phyloP scores from a whole-genome alignment of 306 rosid species.

The Sechiopsis laciniata region DNA sequence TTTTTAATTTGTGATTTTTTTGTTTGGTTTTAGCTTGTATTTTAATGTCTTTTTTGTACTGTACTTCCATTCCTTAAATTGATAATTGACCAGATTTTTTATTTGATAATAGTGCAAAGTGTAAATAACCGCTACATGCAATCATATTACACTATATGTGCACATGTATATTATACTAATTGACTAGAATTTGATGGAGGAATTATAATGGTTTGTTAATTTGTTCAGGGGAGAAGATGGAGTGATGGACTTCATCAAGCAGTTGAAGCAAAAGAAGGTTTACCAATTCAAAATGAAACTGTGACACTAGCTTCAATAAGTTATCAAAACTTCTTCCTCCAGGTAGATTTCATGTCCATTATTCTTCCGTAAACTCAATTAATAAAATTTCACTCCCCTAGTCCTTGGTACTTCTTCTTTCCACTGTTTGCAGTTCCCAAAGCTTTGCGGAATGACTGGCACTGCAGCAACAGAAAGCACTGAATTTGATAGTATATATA shows the following conservation, averaged over 20 bases:
- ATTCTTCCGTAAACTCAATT: constrained; percentile 1
- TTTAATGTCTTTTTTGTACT: too few species aligned
- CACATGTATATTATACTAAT: background rate
- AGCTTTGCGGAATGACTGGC: constrained; percentile 99
- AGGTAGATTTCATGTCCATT: constrained; percentile 45
- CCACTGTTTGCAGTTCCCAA: constrained; percentile 65
- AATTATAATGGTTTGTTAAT: background rate
- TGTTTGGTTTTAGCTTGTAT: too few species aligned
- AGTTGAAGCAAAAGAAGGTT: constrained; percentile 96
- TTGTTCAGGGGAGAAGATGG: constrained; percentile 85
- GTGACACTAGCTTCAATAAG: constrained; percentile 94
- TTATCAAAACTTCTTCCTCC: constrained; percentile 97
- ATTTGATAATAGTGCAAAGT: too few species aligned
- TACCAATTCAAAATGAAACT: constrained; percentile 95
- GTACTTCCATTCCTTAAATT: too few species aligned
- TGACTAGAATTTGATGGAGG: background rate
- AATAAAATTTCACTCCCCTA: constrained; percentile 2
- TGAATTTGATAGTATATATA: constrained; percentile 97
- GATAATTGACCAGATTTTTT: too few species aligned
- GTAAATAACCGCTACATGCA: background rate
- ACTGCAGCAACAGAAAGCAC: constrained; percentile 96
- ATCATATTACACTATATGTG: background rate
- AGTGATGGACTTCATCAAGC: constrained; percentile 99
- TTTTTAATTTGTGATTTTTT: too few species aligned
- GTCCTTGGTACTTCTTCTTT: constrained; percentile 27